phyloP scores from a whole-genome alignment of 345 rosid genomes.

The Eucalyptus grandis region DNA sequence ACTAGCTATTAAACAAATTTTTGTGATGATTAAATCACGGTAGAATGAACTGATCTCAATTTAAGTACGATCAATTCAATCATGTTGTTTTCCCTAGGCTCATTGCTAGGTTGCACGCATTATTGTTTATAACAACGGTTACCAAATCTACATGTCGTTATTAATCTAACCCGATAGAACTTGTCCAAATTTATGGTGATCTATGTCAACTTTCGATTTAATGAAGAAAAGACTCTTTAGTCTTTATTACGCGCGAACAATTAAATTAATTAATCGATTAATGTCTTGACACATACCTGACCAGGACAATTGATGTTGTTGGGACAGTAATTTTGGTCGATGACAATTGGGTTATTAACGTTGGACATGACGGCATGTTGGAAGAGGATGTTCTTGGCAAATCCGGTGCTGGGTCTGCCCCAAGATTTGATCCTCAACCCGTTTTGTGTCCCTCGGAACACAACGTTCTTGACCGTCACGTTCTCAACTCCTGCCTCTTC shows the following conservation, averaged over 20 bases:
- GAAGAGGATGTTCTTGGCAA: slow-evolving; percentile 40
- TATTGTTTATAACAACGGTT: background rate
- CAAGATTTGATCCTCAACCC: slow-evolving; percentile 71
- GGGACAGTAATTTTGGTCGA: slow-evolving; percentile 36
- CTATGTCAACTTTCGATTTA: background rate
- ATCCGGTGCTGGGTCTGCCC: slow-evolving; percentile 50
- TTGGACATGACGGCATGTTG: slow-evolving; percentile 33
- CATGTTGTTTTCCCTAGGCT: background rate
- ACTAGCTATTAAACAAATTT: background rate
- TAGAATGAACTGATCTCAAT: background rate
- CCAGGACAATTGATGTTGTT: slow-evolving; percentile 6
- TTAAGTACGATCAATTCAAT: background rate
- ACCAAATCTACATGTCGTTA: background rate
- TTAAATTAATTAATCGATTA: background rate
- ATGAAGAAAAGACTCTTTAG: background rate
- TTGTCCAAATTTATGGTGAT: background rate
- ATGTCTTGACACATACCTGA: background rate
- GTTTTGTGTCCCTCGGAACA: slow-evolving; percentile 27
- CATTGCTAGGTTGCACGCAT: background rate
- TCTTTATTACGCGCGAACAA: background rate
- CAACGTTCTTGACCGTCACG: slow-evolving; percentile 28
- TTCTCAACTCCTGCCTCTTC: slow-evolving; percentile 45
- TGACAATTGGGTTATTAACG: slow-evolving; percentile 48
- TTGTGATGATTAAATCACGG: background rate
- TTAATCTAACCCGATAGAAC: background rate